These are phyloP conservation scores for Kingdonia uniflora DNA, from an alignment of 164 flowering plant genomes.

Conservation along the genomic window DNA sequence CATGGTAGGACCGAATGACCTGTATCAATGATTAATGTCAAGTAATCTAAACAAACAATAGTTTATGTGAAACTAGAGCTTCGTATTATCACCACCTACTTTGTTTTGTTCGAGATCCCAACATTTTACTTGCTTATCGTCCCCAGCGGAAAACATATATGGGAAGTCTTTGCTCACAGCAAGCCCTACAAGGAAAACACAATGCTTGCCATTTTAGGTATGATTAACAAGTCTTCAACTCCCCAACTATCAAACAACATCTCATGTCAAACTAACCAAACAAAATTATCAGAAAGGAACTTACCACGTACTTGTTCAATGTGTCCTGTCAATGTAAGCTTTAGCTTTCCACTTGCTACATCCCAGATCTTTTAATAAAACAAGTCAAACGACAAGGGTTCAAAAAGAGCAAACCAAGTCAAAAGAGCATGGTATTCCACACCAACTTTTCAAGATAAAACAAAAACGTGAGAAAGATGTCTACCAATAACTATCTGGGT, in stretches of 20 bases:
- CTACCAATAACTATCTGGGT: no score
- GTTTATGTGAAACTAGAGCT: background rate
- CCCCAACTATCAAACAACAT: background rate
- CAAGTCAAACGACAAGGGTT: slow-evolving; percentile 8
- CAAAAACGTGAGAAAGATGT: no score
- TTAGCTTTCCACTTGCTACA: slow-evolving; percentile 68
- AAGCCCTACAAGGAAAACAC: slow-evolving; percentile 51
- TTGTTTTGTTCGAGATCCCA: slow-evolving; percentile 99
- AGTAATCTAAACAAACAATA: background rate
- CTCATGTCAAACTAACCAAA: background rate
- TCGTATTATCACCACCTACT: slow-evolving; percentile 26
- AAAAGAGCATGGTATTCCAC: no score
- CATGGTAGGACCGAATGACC: slow-evolving; percentile 97
- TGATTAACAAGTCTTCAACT: background rate
- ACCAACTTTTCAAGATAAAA: no score
- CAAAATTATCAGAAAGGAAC: slow-evolving; percentile 13
- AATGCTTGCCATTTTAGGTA: slow-evolving; percentile 2
- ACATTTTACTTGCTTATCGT: slow-evolving; percentile 97
- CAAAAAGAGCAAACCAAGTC: background rate
- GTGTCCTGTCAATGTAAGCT: slow-evolving; percentile 93
- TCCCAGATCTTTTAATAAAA: slow-evolving; percentile 76
- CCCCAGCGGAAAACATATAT: slow-evolving; percentile 99
- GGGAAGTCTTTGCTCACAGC: slow-evolving; percentile 83
- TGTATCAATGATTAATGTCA: slow-evolving; percentile 15
- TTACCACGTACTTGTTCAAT: slow-evolving; percentile 93